Evolutionary conservation across 2,329 filamentous ascomycete genomes (phyloP).

Genomic region (Penicillium freii): DNA sequence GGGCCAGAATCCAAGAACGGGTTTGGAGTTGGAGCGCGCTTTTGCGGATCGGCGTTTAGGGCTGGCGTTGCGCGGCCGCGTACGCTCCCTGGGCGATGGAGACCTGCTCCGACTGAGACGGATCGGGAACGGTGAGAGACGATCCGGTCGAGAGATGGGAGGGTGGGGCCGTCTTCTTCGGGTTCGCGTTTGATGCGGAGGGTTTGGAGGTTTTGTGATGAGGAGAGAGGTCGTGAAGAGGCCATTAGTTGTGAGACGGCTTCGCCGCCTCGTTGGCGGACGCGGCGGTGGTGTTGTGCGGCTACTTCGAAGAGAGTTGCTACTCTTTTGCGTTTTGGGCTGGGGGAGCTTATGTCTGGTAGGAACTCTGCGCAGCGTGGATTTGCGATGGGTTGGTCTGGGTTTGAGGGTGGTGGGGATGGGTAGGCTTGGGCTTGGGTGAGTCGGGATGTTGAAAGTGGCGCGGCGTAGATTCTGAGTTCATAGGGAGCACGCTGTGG

Average conservation of each 20-base stretch:
- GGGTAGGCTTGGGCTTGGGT: conserved; percentile 35
- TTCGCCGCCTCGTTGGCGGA: conserved; percentile 41
- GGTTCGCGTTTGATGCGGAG: conserved; percentile 39
- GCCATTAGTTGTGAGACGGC: conserved; percentile 44
- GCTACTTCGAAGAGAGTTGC: conserved; percentile 44
- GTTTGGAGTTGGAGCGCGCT: conserved; percentile 27
- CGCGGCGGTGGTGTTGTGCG: conserved; percentile 41
- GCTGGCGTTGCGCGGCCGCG: conserved; percentile 16
- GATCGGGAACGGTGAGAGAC: conserved; percentile 33
- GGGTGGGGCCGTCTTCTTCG: conserved; percentile 28
- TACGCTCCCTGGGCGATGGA: conserved; percentile 22
- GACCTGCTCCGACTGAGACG: conserved; percentile 32
- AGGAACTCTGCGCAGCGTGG: conserved; percentile 36
- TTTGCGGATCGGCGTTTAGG: conserved; percentile 20
- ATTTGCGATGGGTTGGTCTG: conserved; percentile 17
- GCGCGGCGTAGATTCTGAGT: conserved; percentile 39
- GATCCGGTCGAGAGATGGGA: conserved; percentile 31
- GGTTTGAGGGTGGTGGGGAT: conserved; percentile 26
- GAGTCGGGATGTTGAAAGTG: conserved; percentile 36
- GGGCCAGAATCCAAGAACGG: conserved; percentile 23
- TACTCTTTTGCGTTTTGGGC: conserved; percentile 45
- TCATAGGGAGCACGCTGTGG: conserved; percentile 24
- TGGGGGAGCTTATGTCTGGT: conserved; percentile 39
- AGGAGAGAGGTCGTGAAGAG: conserved; percentile 27
- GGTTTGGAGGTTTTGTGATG: conserved; percentile 32